Base-by-base conservation (phyloP, 768 basidiomycete genomes). In the Gymnopilus dilepis region DNA sequence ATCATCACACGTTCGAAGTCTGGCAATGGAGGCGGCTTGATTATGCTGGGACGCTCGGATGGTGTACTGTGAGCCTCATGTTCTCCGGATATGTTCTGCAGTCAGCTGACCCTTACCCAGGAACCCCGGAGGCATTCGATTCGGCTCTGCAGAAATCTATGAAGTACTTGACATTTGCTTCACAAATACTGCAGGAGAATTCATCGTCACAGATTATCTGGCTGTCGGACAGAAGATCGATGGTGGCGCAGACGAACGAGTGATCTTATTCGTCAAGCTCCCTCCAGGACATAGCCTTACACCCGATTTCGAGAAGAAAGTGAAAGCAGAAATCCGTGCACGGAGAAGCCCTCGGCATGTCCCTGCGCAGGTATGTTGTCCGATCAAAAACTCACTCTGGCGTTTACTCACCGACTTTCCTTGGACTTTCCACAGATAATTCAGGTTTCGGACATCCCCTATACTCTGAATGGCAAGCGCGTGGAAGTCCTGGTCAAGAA, bases 41-140 rank as follows among this genome's bases (percentile, higher is more conserved):
- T 92, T 63, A 92, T 93, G 91, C 80, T 93, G 5, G 92, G 92
- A 7, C 82, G 91, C 52, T 91, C 90, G 56, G 92, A 94, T 67
- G 92, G 92, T 56, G 91, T 92, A 21, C 76, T 92, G 85, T 90
- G 69, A 69, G 86, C 81, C 55, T 55, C 47, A 59, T 51, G 24
- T 58, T 41, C 51, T 33, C 37, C 28, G 26, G 33, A 43, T 30
- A 40, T 59, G 26, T 37, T 15, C 63, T 54, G 34, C 66, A 60
- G 63, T 72, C 69, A 70, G 65, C 69, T 73, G 69, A 75, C 65
- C 48, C 50, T 58, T 26, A 58, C 59, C 50, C 62, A 88, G 86
- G 65, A 94, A 93, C 69, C 91, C 92, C 24, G 89, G 89, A 53
- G 91, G 91, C n/a, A 84, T 92, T 66, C 83, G 91, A 30, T 93